phyloP scores from a whole-genome alignment of 257 asterid species.

The Solanum peruvianum region DNA sequence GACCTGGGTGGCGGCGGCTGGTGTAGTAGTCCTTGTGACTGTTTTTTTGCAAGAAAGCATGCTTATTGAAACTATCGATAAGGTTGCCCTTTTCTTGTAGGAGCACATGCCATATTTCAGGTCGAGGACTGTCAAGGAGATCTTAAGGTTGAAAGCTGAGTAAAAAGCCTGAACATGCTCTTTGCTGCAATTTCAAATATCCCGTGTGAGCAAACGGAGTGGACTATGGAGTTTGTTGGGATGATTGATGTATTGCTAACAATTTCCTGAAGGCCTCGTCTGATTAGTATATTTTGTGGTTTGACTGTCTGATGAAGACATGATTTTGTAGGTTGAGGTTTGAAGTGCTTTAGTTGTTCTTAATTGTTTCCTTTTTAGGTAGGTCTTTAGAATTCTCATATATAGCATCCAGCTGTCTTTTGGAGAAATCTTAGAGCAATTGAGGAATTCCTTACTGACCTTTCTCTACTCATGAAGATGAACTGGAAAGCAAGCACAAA shows the following conservation, averaged over 20 bases:
- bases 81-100: constrained; percentile 17
- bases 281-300: neutral
- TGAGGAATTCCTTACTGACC: neutral
- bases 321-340: neutral
- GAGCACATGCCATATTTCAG: constrained; percentile 81
- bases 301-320: neutral
- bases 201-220: neutral
- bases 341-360: neutral
- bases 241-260: neutral
- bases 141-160: constrained; percentile 61
- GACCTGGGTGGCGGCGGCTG: neutral
- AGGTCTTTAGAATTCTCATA: neutral
- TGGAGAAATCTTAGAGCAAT: neutral
- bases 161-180: constrained; percentile 15
- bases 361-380: neutral
- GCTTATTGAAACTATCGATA: neutral
- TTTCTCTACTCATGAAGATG: neutral
- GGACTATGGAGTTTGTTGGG: neutral
- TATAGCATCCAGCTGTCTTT: neutral
- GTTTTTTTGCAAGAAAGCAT: neutral
- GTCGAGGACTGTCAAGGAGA: constrained; percentile 71
- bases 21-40: neutral
- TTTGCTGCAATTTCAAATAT: neutral
- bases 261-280: neutral
- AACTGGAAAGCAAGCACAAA: neutral